phyloP scores from a whole-genome alignment of 495 filamentous ascomycete species.

The Hypoxylon fuscum region DNA sequence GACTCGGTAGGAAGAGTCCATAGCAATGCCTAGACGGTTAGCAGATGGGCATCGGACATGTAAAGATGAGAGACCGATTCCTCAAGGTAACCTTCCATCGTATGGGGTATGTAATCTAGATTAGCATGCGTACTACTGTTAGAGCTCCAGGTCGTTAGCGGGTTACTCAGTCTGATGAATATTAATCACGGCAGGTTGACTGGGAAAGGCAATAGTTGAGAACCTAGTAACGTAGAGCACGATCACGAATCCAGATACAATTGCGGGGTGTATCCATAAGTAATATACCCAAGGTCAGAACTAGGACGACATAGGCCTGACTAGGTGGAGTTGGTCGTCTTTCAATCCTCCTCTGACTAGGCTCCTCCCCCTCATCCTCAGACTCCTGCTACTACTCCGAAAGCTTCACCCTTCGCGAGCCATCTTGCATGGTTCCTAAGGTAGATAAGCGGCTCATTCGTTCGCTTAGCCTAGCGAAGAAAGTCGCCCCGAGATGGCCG shows the following conservation, averaged over 20 bases:
- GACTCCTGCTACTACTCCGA: neutral
- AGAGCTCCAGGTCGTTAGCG: neutral
- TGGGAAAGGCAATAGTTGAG: slow-evolving; percentile 19
- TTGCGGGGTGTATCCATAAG: slow-evolving; percentile 38
- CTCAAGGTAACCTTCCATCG: slow-evolving; percentile 9
- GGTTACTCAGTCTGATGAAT: too few species aligned
- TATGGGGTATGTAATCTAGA: slow-evolving; percentile 22
- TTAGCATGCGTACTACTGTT: neutral
- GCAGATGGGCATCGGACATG: neutral
- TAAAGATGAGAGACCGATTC: neutral
- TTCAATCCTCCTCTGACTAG: slow-evolving; percentile 14
- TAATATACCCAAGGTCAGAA: slow-evolving; percentile 27
- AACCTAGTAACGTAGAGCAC: slow-evolving; percentile 23
- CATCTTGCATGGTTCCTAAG: slow-evolving; percentile 23
- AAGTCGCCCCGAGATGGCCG: slow-evolving; percentile 23
- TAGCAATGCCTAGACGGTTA: neutral
- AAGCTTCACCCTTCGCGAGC: neutral
- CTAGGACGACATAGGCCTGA: slow-evolving; percentile 29
- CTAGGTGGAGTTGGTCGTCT: slow-evolving; percentile 19
- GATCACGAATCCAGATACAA: slow-evolving; percentile 37
- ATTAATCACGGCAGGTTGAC: slow-evolving; percentile 15
- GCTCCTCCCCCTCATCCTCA: slow-evolving; percentile 6
- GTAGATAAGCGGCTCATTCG: slow-evolving; percentile 22
- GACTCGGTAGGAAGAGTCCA: too few species aligned
- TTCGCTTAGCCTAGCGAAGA: slow-evolving; percentile 36